These are phyloP conservation scores for Panicum hallii DNA, from an alignment of 202 grass and related monocot species.

Conservation along the genomic window DNA sequence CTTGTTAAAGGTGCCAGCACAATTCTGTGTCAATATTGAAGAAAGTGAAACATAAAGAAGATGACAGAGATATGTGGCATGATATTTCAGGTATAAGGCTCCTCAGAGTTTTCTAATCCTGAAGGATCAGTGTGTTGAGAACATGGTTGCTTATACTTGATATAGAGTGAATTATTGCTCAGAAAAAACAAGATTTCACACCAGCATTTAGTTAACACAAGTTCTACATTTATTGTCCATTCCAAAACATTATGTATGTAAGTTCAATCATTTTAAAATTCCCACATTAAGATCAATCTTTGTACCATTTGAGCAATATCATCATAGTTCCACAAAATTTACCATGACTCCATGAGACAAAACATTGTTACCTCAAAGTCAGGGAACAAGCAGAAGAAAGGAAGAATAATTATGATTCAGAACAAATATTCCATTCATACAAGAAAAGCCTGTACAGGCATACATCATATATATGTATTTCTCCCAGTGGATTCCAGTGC, in stretches of 20 bases:
- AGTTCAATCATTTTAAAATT: constrained; percentile 18
- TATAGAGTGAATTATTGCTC: constrained; percentile 21
- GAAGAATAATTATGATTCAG: background rate
- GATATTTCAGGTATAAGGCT: background rate
- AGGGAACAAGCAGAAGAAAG: background rate
- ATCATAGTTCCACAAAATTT: constrained; percentile 11
- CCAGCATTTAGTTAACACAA: constrained; percentile 1
- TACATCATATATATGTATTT: background rate
- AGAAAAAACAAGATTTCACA: background rate
- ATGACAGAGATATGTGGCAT: constrained; percentile 3
- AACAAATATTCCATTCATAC: background rate
- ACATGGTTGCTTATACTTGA: background rate
- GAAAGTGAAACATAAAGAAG: constrained; percentile 17
- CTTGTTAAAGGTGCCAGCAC: constrained; percentile 63
- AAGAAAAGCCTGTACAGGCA: background rate
- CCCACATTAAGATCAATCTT: background rate
- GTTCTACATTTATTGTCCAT: background rate
- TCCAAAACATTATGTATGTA: background rate
- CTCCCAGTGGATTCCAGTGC: background rate
- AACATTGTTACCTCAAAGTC: constrained; percentile 15
- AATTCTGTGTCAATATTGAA: constrained; percentile 36
- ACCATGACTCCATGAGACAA: background rate
- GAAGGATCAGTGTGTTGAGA: background rate
- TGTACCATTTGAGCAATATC: constrained; percentile 1
- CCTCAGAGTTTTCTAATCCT: background rate